A percentile compares a stretch with the other conserved stretches of the same genome.
phyloP scores from a whole-genome alignment of 805 yeast species.

The Teunomyces lycoperdinae region DNA sequence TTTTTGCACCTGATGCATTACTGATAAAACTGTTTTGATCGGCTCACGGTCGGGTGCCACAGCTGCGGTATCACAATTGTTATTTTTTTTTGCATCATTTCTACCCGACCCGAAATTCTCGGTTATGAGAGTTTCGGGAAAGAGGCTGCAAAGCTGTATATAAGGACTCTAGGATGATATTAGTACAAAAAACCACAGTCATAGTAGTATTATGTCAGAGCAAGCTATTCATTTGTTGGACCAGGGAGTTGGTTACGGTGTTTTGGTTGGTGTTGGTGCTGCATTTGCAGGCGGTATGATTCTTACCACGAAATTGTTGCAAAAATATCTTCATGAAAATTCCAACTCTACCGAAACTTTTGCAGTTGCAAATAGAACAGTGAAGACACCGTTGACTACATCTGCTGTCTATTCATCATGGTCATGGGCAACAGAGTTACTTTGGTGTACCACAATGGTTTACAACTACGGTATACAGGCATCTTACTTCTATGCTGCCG shows the following conservation, averaged over 20 bases:
- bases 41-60: background rate
- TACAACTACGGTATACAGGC: constrained; percentile 24
- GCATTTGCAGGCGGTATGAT: constrained; percentile 29
- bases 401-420: constrained; percentile 23
- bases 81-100: background rate
- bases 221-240: constrained; percentile 15
- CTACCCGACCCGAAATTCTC: background rate
- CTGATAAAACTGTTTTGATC: background rate
- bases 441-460: constrained; percentile 24
- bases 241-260: constrained; percentile 31
- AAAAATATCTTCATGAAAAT: constrained; percentile 23
- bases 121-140: background rate
- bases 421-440: constrained; percentile 30
- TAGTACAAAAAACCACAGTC: background rate
- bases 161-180: background rate
- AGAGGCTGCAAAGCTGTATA: background rate
- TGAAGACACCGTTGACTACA: constrained; percentile 1
- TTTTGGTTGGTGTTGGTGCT: constrained; percentile 30
- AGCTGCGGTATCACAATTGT: background rate
- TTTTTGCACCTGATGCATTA: too few species aligned
- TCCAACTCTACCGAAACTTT: constrained; percentile 26
- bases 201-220: background rate
- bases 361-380: constrained; percentile 20
- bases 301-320: constrained; percentile 21
- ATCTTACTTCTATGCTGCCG: constrained; percentile 24